phyloP scores from a whole-genome alignment of 2,329 filamentous ascomycete genomes.

The Hypoxylon sp. region DNA sequence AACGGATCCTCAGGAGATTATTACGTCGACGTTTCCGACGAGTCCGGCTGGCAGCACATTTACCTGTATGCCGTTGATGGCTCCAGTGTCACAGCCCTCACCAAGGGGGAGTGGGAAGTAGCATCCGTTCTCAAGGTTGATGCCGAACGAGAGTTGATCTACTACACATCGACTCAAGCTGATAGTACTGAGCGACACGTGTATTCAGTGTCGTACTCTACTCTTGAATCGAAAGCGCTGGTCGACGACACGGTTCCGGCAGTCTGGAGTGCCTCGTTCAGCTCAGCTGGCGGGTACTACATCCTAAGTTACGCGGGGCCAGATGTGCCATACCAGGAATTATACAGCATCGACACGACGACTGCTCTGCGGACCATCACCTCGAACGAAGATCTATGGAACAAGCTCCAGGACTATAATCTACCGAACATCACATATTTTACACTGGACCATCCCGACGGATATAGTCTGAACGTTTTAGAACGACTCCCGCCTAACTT shows the following conservation, averaged over 20 bases:
- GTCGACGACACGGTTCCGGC: slow-evolving; percentile 71
- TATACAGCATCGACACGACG: slow-evolving; percentile 66
- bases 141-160: slow-evolving; percentile 65
- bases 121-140: slow-evolving; percentile 70
- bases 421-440: slow-evolving; percentile 74
- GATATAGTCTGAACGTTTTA: slow-evolving; percentile 73
- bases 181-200: slow-evolving; percentile 76
- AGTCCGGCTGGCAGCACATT: slow-evolving; percentile 73
- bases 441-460: slow-evolving; percentile 71
- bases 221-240: slow-evolving; percentile 66
- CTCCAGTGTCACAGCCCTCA: slow-evolving; percentile 68
- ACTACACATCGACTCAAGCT: slow-evolving; percentile 73
- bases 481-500: slow-evolving; percentile 75
- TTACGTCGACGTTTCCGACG: slow-evolving; percentile 76
- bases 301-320: slow-evolving; percentile 74
- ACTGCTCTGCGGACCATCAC: slow-evolving; percentile 69
- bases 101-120: slow-evolving; percentile 75
- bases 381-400: slow-evolving; percentile 69
- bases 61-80: slow-evolving; percentile 72
- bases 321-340: slow-evolving; percentile 76
- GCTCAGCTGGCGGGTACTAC: slow-evolving; percentile 71
- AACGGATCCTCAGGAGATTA: slow-evolving; percentile 58
- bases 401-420: slow-evolving; percentile 68
- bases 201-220: slow-evolving; percentile 73
- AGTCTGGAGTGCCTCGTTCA: slow-evolving; percentile 75